Conservation (phyloP, 2,329 filamentous ascomycete genomes). For the Dothistroma septosporum region DNA sequence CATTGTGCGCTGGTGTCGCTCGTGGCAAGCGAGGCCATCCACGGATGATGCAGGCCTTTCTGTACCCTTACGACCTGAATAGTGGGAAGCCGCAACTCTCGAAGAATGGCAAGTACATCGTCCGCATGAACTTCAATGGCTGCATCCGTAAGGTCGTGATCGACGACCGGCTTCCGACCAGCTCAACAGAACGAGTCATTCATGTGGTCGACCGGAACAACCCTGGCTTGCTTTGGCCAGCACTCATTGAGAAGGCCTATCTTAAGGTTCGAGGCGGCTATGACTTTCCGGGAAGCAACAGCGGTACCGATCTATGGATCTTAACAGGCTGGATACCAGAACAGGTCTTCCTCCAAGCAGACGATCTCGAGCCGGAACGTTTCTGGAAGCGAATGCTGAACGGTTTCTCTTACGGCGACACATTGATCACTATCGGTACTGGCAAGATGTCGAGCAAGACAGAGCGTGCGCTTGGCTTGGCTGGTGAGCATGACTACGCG, state of each 20-base stretch:
- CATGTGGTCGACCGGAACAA: slow-evolving; percentile 86
- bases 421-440: slow-evolving; percentile 86
- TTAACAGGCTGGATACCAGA: slow-evolving; percentile 96
- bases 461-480: slow-evolving; percentile 75
- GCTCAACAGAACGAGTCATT: slow-evolving; percentile 68
- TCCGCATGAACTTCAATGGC: slow-evolving; percentile 94
- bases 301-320: slow-evolving; percentile 88
- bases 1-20: slow-evolving; percentile 76
- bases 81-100: slow-evolving; percentile 60
- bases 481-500: slow-evolving; percentile 90
- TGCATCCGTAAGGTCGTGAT: slow-evolving; percentile 82
- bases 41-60: slow-evolving; percentile 67
- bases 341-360: slow-evolving; percentile 84
- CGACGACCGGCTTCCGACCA: slow-evolving; percentile 80
- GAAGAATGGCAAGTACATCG: slow-evolving; percentile 79
- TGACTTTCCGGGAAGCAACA: slow-evolving; percentile 96
- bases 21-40: slow-evolving; percentile 64
- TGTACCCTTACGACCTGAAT: slow-evolving; percentile 69
- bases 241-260: slow-evolving; percentile 92
- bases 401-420: slow-evolving; percentile 71
- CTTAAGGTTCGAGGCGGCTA: slow-evolving; percentile 93
- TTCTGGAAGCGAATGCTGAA: slow-evolving; percentile 75
- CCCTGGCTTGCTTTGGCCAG: slow-evolving; percentile 80
- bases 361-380: slow-evolving; percentile 70
- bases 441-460: slow-evolving; percentile 73